Base-by-base conservation (phyloP, 352 stramenopile genomes). In the Globisporangium barbulae region DNA sequence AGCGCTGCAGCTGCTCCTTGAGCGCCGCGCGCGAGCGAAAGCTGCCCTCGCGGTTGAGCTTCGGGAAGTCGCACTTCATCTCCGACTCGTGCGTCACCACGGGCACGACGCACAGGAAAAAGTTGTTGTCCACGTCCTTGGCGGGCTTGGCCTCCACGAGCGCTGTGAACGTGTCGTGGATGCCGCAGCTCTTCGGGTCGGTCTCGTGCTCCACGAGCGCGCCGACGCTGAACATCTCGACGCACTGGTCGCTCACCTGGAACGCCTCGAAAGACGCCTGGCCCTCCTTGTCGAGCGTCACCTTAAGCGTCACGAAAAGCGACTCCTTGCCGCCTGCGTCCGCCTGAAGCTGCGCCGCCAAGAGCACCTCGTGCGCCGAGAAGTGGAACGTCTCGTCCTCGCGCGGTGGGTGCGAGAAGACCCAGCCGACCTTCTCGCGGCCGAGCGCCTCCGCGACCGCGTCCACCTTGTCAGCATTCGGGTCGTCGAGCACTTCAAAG, bases 211-310 rank as follows among this genome's bases (percentile, higher is more conserved):
- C 82, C 48, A 96, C 70, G 37, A 98, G 64, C 41, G 94, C 96
- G 59, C 97, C 96, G 64, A 97, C 93, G 22, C 94, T 96, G 42
- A 98, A 98, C 97, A 99, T 99, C 62, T 98, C 96, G 76, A 99
- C 97, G 72, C 96, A 99, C 72, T 99, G 95, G 71, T 98, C 86
- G 64, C 85, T 98, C 44, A 99, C 83, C 81, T 99, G 96, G 77
- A 99, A 99, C 15, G 95, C 96, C 59, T 99, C 96, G 28, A 99
- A 98, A 22, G 91, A 90, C 19, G 96, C 95, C 69, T 97, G 91
- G 1, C 95, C 97, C 67, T 98, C 82, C 68, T 94, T 90, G 61
- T 97, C 91, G 37, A 98, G 77, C 30, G 95, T 98, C 45, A 98
- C 94, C 61, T 98, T 97, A 50, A 99, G 84, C 30, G 96, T 98